These are phyloP conservation scores for Buddleja alternifolia DNA, from an alignment of 257 asterid genomes.

Conservation along the genomic window DNA sequence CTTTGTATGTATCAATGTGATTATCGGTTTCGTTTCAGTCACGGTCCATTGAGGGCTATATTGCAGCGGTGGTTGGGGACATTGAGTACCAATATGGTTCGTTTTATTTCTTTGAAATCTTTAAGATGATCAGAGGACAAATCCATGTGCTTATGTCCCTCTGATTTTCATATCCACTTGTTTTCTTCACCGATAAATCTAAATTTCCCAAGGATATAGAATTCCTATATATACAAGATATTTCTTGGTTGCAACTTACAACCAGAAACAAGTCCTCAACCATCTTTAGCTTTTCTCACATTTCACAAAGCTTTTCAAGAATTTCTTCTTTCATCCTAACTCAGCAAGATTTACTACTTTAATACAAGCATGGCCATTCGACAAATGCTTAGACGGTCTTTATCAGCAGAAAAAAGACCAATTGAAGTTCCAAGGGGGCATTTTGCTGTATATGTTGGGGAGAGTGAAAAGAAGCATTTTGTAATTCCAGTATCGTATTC, in stretches of 20 bases:
- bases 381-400: slow-evolving; percentile 27
- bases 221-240: not conserved
- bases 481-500: slow-evolving; percentile 26
- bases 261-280: not conserved
- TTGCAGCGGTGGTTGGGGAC: too few species aligned
- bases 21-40: too few species aligned
- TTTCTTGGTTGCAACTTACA: not conserved
- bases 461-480: slow-evolving; percentile 22
- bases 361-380: slow-evolving; percentile 20
- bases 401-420: slow-evolving; percentile 33
- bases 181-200: too few species aligned
- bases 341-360: not conserved
- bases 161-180: slow-evolving; percentile 10
- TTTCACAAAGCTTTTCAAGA: not conserved
- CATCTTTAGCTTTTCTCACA: not conserved
- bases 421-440: slow-evolving; percentile 41
- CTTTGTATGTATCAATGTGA: too few species aligned
- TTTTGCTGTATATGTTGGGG: slow-evolving; percentile 38
- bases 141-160: slow-evolving; percentile 38
- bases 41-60: too few species aligned
- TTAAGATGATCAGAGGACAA: slow-evolving; percentile 29
- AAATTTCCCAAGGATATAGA: too few species aligned
- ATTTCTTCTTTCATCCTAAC: not conserved
- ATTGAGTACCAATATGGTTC: too few species aligned
- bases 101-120: not conserved